Conservation (phyloP, 352 stramenopile species). For the Phytophthora pinifolia region DNA sequence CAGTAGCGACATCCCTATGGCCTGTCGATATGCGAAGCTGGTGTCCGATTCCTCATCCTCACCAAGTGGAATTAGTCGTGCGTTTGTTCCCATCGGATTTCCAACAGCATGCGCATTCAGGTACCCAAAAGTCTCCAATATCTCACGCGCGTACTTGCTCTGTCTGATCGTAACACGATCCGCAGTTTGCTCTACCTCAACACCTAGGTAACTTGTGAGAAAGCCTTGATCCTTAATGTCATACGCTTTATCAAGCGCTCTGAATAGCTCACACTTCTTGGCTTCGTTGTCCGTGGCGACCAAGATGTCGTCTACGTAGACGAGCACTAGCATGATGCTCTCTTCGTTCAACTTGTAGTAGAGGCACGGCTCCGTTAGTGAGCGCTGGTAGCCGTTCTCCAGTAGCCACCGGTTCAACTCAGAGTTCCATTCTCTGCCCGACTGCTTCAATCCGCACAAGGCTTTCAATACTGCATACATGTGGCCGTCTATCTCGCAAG, state of each 20-base stretch:
- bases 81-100: constrained; percentile 8
- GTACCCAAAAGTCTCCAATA: constrained; percentile 9
- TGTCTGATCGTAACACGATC: constrained; percentile 1
- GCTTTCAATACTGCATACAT: constrained; percentile 1
- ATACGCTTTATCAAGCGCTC: constrained; percentile 1
- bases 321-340: neutral
- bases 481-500: constrained; percentile 1
- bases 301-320: constrained; percentile 12
- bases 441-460: constrained; percentile 10
- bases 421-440: constrained; percentile 5
- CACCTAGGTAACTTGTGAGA: neutral
- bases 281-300: constrained; percentile 6
- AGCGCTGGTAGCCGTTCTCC: neutral
- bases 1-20: constrained; percentile 10
- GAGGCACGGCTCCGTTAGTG: constrained; percentile 6
- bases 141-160: constrained; percentile 3
- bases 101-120: constrained; percentile 5
- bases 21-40: constrained; percentile 4
- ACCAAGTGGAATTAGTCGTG: neutral
- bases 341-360: constrained; percentile 8
- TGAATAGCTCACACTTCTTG: constrained; percentile 12
- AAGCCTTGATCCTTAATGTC: constrained; percentile 8
- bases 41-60: neutral
- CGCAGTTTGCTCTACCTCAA: constrained; percentile 3
- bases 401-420: constrained; percentile 5